phyloP scores from a whole-genome alignment of 139 green algal genomes.

The Choricystis sp. region DNA sequence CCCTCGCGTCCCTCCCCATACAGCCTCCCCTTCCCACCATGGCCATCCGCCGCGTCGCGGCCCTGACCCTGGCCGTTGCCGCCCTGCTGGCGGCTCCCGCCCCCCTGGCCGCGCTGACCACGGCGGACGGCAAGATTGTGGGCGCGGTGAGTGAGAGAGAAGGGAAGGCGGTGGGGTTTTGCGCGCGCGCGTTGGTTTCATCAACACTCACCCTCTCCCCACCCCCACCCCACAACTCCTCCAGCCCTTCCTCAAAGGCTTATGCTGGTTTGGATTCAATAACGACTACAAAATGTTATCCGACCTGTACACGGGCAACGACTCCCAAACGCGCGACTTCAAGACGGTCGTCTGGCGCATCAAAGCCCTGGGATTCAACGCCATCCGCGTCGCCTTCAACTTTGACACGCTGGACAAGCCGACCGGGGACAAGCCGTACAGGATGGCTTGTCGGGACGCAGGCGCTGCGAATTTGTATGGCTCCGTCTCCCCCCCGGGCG shows the following conservation, averaged over 20 bases:
- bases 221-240: background rate
- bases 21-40: background rate
- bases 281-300: slow-evolving; percentile 7
- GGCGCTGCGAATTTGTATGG: background rate
- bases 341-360: background rate
- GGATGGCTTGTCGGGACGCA: background rate
- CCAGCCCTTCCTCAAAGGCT: slow-evolving; percentile 5
- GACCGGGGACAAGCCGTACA: background rate
- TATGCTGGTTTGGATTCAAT: slow-evolving; percentile 11
- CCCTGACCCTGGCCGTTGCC: background rate
- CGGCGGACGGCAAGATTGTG: background rate
- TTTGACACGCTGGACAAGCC: background rate
- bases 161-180: background rate
- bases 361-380: background rate
- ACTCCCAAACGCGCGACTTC: background rate
- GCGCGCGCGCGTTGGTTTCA: background rate
- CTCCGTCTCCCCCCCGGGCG: background rate
- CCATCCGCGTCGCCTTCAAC: slow-evolving; percentile 1
- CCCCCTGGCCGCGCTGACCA: background rate
- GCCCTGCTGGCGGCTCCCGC: background rate
- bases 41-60: too few species aligned
- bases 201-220: background rate
- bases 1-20: background rate
- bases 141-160: background rate
- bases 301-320: slow-evolving; percentile 4